phyloP scores from a whole-genome alignment of 2,329 filamentous ascomycete species.

The Arthrinium phaeospermum region DNA sequence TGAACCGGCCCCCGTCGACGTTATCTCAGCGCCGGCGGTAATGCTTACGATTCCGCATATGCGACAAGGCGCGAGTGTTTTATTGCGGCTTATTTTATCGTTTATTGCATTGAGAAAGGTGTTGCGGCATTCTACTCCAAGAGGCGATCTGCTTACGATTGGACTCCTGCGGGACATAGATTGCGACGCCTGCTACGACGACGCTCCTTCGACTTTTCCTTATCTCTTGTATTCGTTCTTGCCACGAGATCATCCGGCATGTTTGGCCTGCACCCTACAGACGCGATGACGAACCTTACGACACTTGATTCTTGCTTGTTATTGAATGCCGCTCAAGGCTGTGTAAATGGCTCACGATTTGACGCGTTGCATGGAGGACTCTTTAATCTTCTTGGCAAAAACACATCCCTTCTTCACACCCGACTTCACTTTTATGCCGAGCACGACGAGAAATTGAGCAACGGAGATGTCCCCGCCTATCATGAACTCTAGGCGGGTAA shows the following conservation, averaged over 20 bases:
- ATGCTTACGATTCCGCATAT: conserved; percentile 30
- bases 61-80: conserved; percentile 14
- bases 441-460: conserved; percentile 39
- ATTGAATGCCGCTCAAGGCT: conserved; percentile 40
- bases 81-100: conserved; percentile 23
- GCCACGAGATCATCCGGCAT: conserved; percentile 20
- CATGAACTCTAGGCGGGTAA: conserved; percentile 40
- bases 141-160: conserved; percentile 29
- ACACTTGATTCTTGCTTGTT: conserved; percentile 39
- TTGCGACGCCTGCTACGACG: conserved; percentile 30
- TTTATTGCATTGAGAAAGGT: conserved; percentile 31
- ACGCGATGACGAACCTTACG: conserved; percentile 48
- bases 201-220: conserved; percentile 34
- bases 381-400: conserved; percentile 37
- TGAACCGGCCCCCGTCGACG: conserved; percentile 54
- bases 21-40: conserved; percentile 43
- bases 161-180: conserved; percentile 28
- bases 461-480: conserved; percentile 37
- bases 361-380: conserved; percentile 40
- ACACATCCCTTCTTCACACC: conserved; percentile 26
- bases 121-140: conserved; percentile 31
- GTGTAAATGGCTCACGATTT: conserved; percentile 43
- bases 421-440: conserved; percentile 32
- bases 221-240: conserved; percentile 43
- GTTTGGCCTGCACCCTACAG: conserved; percentile 36